Evolutionary conservation across 2,329 filamentous ascomycete genomes (phyloP).

Genomic region (Aspergillaceae sp.): DNA sequence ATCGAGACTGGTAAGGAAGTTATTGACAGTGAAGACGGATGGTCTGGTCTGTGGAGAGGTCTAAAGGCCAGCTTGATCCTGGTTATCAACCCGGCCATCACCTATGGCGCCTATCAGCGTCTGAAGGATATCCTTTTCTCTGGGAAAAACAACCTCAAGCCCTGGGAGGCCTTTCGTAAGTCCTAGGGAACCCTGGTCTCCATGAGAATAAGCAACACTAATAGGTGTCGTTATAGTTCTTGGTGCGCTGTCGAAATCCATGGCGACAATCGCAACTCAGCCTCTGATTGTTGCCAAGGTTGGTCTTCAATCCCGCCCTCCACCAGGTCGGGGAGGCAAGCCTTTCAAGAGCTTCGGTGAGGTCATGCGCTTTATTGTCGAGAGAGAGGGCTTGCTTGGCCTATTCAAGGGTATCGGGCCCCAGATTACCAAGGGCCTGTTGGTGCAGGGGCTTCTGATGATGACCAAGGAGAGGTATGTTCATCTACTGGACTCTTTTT

Average conservation of each 20-base stretch:
- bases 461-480: slow-evolving; percentile 91
- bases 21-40: slow-evolving; percentile 79
- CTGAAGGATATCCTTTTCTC: slow-evolving; percentile 71
- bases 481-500: neutral
- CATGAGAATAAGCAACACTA: neutral
- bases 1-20: slow-evolving; percentile 84
- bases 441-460: slow-evolving; percentile 95
- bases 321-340: slow-evolving; percentile 72
- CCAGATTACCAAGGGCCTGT: slow-evolving; percentile 81
- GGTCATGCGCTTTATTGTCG: slow-evolving; percentile 87
- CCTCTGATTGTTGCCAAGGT: slow-evolving; percentile 97
- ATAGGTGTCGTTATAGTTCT: slow-evolving; percentile 51
- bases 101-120: slow-evolving; percentile 92
- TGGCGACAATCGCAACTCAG: slow-evolving; percentile 87
- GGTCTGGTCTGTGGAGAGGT: slow-evolving; percentile 84
- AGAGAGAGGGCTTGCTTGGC: slow-evolving; percentile 73
- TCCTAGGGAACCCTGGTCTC: slow-evolving; percentile 14
- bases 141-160: slow-evolving; percentile 63
- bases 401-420: slow-evolving; percentile 96
- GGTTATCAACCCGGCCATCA: slow-evolving; percentile 93
- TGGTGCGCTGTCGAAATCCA: slow-evolving; percentile 82
- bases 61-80: slow-evolving; percentile 92
- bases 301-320: slow-evolving; percentile 86
- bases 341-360: slow-evolving; percentile 90
- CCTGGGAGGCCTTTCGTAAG: slow-evolving; percentile 87